Percentiles rank a stretch among this genome's conserved stretches.
These are phyloP conservation scores for Solanum clarkiae DNA, from an alignment of 257 asterid species.

Conservation along the genomic window DNA sequence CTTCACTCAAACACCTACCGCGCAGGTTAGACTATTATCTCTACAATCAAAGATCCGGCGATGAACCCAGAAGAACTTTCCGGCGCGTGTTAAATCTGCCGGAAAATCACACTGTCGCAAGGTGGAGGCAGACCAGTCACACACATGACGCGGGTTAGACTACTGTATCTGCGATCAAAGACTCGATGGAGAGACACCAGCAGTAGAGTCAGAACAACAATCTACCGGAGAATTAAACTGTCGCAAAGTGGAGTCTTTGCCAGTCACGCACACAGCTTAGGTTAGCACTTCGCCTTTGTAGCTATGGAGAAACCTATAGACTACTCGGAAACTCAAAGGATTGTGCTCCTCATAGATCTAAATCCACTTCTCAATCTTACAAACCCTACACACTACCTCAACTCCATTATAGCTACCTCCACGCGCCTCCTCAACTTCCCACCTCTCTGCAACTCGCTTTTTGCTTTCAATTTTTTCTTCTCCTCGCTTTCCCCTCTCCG, in stretches of 20 bases:
- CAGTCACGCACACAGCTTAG: conserved; percentile 2
- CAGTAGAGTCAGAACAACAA: neutral
- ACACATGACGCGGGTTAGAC: conserved; percentile 6
- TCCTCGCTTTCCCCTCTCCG: conserved; percentile 74
- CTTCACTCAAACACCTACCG: neutral
- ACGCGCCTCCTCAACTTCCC: conserved; percentile 53
- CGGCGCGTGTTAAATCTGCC: conserved; percentile 7
- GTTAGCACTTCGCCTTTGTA: conserved; percentile 2
- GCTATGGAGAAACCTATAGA: conserved; percentile 34
- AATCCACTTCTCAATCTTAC: conserved; percentile 46
- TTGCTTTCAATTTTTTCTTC: conserved; percentile 61
- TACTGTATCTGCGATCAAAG: neutral
- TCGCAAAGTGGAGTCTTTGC: neutral
- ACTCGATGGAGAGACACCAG: neutral
- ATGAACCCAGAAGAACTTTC: neutral
- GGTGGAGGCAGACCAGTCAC: too few relatives aligned
- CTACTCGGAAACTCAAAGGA: conserved; percentile 53
- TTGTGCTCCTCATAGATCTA: conserved; percentile 69
- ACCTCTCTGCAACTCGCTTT: conserved; percentile 49
- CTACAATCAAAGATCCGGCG: neutral
- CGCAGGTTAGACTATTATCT: conserved; percentile 8
- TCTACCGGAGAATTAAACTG: neutral
- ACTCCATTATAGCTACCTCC: conserved; percentile 35
- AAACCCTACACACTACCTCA: conserved; percentile 41
- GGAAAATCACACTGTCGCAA: neutral